Conservation (phyloP, 306 rosid genomes). For the Castanea mollissima region DNA sequence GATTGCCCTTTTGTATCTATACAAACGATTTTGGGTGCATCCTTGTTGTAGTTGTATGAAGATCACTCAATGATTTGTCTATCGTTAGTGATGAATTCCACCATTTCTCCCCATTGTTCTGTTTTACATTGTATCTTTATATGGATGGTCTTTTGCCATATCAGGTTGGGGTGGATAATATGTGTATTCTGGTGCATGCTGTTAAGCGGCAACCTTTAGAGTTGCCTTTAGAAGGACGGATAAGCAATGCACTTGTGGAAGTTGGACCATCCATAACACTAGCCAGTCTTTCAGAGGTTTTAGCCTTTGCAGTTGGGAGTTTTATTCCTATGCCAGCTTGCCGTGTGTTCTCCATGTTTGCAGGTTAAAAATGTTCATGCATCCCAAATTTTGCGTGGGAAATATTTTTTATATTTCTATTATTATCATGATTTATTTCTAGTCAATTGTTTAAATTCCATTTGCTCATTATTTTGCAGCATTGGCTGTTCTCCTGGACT, state of each 20-base stretch:
- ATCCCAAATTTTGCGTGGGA: not conserved
- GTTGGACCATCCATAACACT: constrained; percentile 98
- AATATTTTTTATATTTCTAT: constrained; percentile 17
- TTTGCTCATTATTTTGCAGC: constrained; percentile 64
- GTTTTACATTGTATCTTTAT: not conserved
- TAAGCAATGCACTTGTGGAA: constrained; percentile 96
- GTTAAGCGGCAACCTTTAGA: constrained; percentile 85
- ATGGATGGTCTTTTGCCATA: not conserved
- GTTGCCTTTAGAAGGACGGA: constrained; percentile 82
- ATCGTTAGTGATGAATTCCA: not conserved
- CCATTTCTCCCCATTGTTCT: not conserved
- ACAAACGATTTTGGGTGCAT: not conserved
- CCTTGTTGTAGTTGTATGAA: not conserved
- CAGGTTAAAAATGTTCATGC: constrained; percentile 48
- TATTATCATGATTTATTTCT: constrained; percentile 10
- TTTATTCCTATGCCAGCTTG: constrained; percentile 99
- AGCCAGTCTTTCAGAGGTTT: constrained; percentile 93
- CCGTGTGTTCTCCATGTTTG: constrained; percentile 99
- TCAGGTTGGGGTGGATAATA: constrained; percentile 98
- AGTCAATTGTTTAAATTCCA: constrained; percentile 21
- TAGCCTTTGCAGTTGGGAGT: constrained; percentile 98
- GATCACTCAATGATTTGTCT: not conserved
- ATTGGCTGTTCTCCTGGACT: constrained; percentile 90
- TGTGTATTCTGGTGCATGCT: constrained; percentile 97
- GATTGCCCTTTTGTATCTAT: not conserved